phyloP scores from a whole-genome alignment of 345 rosid genomes.

The Eucalyptus pauciflora region DNA sequence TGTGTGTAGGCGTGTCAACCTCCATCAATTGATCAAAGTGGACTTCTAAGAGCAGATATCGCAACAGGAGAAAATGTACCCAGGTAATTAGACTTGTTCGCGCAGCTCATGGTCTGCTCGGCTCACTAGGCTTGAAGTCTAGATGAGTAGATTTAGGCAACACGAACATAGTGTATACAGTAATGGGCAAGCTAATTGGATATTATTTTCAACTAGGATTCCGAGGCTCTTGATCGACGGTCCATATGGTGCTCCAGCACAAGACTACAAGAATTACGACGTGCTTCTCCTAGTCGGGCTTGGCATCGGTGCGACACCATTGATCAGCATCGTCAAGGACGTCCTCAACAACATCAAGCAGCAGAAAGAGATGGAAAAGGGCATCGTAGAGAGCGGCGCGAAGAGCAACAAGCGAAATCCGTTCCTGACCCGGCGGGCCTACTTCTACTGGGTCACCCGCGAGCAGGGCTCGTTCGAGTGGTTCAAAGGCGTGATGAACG shows the following conservation, averaged over 20 bases:
- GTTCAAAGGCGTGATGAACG: constrained; percentile 68
- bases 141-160: not conserved
- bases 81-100: constrained; percentile 14
- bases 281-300: constrained; percentile 70
- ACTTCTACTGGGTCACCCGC: constrained; percentile 80
- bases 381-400: not conserved
- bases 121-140: not conserved
- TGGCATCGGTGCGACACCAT: constrained; percentile 78
- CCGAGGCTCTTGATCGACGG: constrained; percentile 70
- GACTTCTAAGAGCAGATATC: constrained; percentile 45
- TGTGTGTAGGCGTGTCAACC: constrained; percentile 43
- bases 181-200: not conserved
- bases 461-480: constrained; percentile 83
- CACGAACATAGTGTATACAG: not conserved
- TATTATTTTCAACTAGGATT: constrained; percentile 14
- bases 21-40: constrained; percentile 45
- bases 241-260: constrained; percentile 82
- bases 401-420: constrained; percentile 17
- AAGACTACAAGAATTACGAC: constrained; percentile 69
- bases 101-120: not conserved
- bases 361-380: constrained; percentile 34
- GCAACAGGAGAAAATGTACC: constrained; percentile 16
- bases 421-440: constrained; percentile 51
- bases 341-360: constrained; percentile 72
- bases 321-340: constrained; percentile 71